phyloP scores from a whole-genome alignment of 257 asterid species.

The Nicotiana otophora region DNA sequence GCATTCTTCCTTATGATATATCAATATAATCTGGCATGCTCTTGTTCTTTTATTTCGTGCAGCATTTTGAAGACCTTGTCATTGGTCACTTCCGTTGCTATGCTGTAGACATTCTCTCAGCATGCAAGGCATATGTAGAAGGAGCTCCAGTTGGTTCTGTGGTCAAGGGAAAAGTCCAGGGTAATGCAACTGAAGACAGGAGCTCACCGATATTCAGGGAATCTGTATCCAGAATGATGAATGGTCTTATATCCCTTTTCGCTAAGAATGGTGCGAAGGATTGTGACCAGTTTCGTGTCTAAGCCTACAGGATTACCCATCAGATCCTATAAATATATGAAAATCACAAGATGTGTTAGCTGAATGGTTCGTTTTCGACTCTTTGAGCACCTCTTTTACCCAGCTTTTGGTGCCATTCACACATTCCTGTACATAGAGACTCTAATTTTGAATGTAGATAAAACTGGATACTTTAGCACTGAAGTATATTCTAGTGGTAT shows the following conservation, averaged over 20 bases:
- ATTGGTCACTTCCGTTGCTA: constrained; percentile 36
- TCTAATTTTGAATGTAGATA: background rate
- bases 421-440: background rate
- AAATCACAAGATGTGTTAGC: background rate
- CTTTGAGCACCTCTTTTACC: background rate
- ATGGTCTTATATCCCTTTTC: constrained; percentile 39
- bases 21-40: background rate
- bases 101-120: constrained; percentile 38
- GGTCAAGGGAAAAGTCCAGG: constrained; percentile 29
- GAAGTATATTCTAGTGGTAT: too few species aligned
- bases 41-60: constrained; percentile 8
- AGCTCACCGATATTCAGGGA: constrained; percentile 18
- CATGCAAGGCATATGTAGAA: constrained; percentile 41
- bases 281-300: constrained; percentile 36
- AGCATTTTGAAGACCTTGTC: constrained; percentile 51
- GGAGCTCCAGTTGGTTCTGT: constrained; percentile 45
- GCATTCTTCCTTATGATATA: background rate
- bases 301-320: background rate
- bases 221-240: constrained; percentile 34
- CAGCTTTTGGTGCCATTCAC: background rate
- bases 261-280: constrained; percentile 35
- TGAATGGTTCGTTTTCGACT: background rate
- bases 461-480: background rate
- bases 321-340: background rate
- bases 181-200: background rate